Evolutionary conservation across 176 grass and related monocot genomes (phyloP).

Genomic region (Saccharum officinarum): DNA sequence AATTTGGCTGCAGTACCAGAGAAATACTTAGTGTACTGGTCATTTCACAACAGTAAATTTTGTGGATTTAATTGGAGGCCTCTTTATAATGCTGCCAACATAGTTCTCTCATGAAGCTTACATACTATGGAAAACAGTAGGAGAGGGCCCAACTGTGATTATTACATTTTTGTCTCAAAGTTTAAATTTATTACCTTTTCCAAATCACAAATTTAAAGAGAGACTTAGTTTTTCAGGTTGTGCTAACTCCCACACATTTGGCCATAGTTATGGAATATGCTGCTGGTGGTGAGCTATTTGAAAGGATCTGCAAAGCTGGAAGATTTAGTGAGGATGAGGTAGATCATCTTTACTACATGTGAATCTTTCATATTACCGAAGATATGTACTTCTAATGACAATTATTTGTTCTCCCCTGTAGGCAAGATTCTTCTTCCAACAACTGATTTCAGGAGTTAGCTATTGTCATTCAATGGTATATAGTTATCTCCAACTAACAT

Average conservation of each 20-base stretch:
- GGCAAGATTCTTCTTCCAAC: slow-evolving; percentile 99
- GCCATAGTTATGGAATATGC: slow-evolving; percentile 99
- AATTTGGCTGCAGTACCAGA: neutral
- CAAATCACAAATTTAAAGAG: slow-evolving; percentile 34
- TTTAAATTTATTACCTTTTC: slow-evolving; percentile 20
- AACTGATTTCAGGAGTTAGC: slow-evolving; percentile 96
- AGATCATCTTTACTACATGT: slow-evolving; percentile 6
- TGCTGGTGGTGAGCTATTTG: slow-evolving; percentile 94
- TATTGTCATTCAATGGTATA: slow-evolving; percentile 98
- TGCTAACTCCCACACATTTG: slow-evolving; percentile 96
- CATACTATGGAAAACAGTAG: neutral
- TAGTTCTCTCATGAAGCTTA: neutral
- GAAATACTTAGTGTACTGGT: neutral
- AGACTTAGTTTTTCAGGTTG: slow-evolving; percentile 77
- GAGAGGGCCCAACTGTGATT: neutral
- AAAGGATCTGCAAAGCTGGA: slow-evolving; percentile 84
- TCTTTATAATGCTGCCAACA: neutral
- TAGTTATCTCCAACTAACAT: slow-evolving; percentile 6
- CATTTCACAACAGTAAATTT: neutral
- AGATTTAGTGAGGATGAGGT: slow-evolving; percentile 99
- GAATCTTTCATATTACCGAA: neutral
- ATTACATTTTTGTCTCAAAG: neutral
- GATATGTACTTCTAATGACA: slow-evolving; percentile 16
- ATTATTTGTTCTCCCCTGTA: slow-evolving; percentile 39
- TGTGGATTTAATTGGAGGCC: neutral